Percentiles rank a stretch among this genome's conserved stretches.
Evolutionary conservation across 805 yeast genomes (phyloP).

Genomic region (Saccharomycopsis capsularis): DNA sequence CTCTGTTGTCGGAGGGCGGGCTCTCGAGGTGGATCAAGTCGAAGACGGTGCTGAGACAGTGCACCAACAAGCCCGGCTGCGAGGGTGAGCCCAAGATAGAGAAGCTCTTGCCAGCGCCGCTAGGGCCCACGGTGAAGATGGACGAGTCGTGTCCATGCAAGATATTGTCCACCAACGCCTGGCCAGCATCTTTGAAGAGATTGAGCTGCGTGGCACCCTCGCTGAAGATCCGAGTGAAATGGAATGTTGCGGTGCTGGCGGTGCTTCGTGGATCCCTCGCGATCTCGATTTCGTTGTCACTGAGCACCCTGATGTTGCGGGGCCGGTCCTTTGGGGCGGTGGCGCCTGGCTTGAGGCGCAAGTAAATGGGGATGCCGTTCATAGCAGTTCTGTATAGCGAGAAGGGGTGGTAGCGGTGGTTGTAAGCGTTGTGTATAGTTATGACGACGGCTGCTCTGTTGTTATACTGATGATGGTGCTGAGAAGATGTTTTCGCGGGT

Average conservation of each 20-base stretch:
- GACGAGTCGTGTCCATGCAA: constrained; percentile 32
- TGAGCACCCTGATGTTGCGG: constrained; percentile 25
- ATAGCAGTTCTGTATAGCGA: neutral
- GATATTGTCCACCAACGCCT: constrained; percentile 13
- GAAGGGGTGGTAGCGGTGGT: too few species aligned
- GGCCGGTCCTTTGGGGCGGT: constrained; percentile 2
- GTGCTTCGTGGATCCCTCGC: too few species aligned
- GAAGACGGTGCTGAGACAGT: constrained; percentile 30
- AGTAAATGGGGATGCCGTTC: constrained; percentile 15
- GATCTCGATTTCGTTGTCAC: constrained; percentile 25
- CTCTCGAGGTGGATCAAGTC: constrained; percentile 6
- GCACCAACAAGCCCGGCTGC: constrained; percentile 35
- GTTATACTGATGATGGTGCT: too few species aligned
- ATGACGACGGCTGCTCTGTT: too few species aligned
- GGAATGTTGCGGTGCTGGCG: too few species aligned
- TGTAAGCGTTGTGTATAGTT: too few species aligned
- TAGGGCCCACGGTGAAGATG: constrained; percentile 46
- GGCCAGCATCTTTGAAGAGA: constrained; percentile 28
- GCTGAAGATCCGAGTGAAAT: constrained; percentile 30
- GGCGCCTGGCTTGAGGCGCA: constrained; percentile 13
- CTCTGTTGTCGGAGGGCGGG: neutral
- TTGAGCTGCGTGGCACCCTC: constrained; percentile 30
- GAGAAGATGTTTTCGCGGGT: too few species aligned
- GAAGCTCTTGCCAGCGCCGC: constrained; percentile 45
- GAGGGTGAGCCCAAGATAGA: constrained; percentile 32